Conservation (phyloP, 306 rosid genomes). For the Dryas alaskensis region DNA sequence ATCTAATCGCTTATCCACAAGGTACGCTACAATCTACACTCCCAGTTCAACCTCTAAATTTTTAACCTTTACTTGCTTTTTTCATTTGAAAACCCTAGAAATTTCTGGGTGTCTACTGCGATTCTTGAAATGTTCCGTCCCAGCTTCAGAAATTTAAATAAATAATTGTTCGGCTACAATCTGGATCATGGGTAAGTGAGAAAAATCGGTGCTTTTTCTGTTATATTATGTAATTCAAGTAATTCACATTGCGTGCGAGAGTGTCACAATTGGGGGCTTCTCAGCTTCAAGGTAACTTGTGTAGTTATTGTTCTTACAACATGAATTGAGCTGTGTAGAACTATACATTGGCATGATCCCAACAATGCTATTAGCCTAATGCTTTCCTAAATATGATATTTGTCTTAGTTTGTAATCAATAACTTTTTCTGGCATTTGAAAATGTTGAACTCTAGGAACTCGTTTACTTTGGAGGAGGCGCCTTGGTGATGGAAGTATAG, state of each 20-base stretch:
- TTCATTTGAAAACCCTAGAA: not conserved
- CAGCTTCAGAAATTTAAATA: not conserved
- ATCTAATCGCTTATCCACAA: conserved; percentile 8
- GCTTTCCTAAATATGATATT: too few species aligned
- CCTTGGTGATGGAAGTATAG: not conserved
- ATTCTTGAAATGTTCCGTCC: not conserved
- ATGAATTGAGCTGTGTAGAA: not conserved
- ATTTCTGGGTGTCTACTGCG: not conserved
- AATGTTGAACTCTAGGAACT: not conserved
- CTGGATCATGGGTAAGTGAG: conserved; percentile 11
- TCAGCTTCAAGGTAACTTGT: not conserved
- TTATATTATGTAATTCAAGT: not conserved
- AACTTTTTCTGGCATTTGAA: not conserved
- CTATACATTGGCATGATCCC: not conserved
- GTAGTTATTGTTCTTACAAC: not conserved
- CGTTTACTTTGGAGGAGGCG: not conserved
- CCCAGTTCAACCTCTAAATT: conserved; percentile 2
- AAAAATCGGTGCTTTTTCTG: conserved; percentile 4
- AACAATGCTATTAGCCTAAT: not conserved
- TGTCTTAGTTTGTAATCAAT: not conserved
- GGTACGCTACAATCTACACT: conserved; percentile 3
- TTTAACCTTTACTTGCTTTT: not conserved
- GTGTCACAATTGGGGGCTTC: not conserved
- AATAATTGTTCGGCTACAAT: not conserved
- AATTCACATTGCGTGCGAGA: not conserved